Conservation (phyloP, 1,139 yeast species). For the Nakaseomyces nivariensis region DNA sequence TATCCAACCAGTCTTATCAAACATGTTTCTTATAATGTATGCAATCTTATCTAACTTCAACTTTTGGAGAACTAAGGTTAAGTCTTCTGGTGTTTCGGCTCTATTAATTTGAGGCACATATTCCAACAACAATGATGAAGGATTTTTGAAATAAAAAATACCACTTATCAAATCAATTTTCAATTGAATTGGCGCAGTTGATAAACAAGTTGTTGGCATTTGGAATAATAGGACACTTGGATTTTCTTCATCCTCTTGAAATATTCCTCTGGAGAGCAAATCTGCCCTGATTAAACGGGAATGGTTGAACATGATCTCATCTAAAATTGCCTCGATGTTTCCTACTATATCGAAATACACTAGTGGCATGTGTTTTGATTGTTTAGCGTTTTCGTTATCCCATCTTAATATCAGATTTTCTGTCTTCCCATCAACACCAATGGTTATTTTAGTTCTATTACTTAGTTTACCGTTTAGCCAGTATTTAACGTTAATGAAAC, state of each 20-base stretch:
- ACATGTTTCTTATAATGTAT: slow-evolving; percentile 42
- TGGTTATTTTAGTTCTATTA: slow-evolving; percentile 47
- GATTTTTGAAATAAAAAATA: slow-evolving; percentile 38
- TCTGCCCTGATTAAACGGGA: slow-evolving; percentile 26
- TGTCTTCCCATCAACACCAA: slow-evolving; percentile 47
- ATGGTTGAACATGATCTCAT: slow-evolving; percentile 30
- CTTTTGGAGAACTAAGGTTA: slow-evolving; percentile 30
- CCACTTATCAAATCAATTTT: slow-evolving; percentile 38
- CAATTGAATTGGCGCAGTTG: slow-evolving; percentile 31
- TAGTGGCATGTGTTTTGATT: slow-evolving; percentile 23
- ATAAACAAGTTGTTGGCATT: slow-evolving; percentile 28
- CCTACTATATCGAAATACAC: slow-evolving; percentile 26
- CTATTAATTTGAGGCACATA: slow-evolving; percentile 34
- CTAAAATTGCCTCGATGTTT: slow-evolving; percentile 30
- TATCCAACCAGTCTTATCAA: slow-evolving; percentile 61
- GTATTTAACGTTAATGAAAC: slow-evolving; percentile 54
- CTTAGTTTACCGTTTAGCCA: slow-evolving; percentile 49
- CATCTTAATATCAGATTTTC: slow-evolving; percentile 52
- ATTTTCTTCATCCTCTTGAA: slow-evolving; percentile 26
- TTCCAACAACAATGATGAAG: slow-evolving; percentile 34
- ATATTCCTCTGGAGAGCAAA: slow-evolving; percentile 22
- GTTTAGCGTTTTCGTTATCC: slow-evolving; percentile 32
- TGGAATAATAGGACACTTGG: slow-evolving; percentile 25
- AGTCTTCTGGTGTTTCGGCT: slow-evolving; percentile 27
- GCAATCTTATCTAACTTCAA: slow-evolving; percentile 48